Conservation (phyloP, 805 yeast species). For the Saccharomycopsis oosterbeekiorum region DNA sequence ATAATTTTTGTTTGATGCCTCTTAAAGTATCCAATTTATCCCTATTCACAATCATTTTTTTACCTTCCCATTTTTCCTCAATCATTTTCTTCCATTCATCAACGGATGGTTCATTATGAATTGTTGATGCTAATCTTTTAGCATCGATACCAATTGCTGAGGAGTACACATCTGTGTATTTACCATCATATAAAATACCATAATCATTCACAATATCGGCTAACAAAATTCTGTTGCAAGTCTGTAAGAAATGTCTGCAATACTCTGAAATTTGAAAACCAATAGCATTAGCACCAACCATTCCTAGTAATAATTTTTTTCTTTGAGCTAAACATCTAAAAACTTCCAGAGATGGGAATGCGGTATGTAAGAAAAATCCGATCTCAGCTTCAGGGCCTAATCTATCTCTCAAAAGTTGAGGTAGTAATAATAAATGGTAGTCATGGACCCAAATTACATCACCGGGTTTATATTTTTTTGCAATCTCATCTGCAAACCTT, state of each 20-base stretch:
- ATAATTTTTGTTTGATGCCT: conserved; percentile 78
- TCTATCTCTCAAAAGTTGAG: conserved; percentile 65
- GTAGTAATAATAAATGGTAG: conserved; percentile 81
- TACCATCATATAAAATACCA: conserved; percentile 48
- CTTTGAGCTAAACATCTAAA: conserved; percentile 91
- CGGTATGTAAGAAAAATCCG: conserved; percentile 86
- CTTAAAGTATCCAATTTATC: conserved; percentile 83
- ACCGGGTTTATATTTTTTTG: conserved; percentile 55
- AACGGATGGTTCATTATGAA: conserved; percentile 40
- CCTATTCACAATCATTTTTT: conserved; percentile 68
- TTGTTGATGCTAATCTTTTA: conserved; percentile 36
- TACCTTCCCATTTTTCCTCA: conserved; percentile 65
- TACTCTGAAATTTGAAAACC: conserved; percentile 91
- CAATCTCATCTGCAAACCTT: conserved; percentile 66
- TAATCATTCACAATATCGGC: conserved; percentile 68
- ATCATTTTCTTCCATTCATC: conserved; percentile 58
- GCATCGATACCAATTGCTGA: conserved; percentile 79
- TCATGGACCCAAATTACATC: conserved; percentile 92
- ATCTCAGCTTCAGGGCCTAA: conserved; percentile 71
- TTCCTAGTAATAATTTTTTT: conserved; percentile 62
- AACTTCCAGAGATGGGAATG: conserved; percentile 93
- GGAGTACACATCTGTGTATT: conserved; percentile 43
- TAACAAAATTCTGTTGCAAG: conserved; percentile 72
- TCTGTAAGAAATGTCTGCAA: conserved; percentile 87
- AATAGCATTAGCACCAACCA: conserved; percentile 80